Base-by-base conservation (phyloP, 106 monocot genomes). In the Dendrobium officinale region DNA sequence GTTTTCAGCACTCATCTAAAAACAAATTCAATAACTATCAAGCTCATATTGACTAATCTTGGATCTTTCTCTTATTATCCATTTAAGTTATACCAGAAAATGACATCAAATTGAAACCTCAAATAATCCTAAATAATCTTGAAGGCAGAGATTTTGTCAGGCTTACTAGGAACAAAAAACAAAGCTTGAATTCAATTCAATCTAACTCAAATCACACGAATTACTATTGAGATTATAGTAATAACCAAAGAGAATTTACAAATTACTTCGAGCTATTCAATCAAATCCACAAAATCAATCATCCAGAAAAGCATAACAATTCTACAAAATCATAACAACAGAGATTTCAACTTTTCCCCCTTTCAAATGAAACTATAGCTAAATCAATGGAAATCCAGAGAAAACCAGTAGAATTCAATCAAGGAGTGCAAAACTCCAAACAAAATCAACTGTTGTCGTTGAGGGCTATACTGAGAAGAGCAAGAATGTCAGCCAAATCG, bases 381-480 rank as follows among this genome's bases (percentile, higher is more conserved):
- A 73, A 42, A 73, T 42, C 5, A 44, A n/a, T 1, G 20, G 2
- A 74, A 44, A 42, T 3, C 40, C 26, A 37, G 2, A 72, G 40
- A 4, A 72, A 40, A 72, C 15, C 72, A 72, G 72, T 29, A 40
- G 7, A 27, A 41, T 1, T 2, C 41, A 74, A 74, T 74, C n/a
- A 74, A 74, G 74, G 13, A 43, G 42, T 5, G n/a, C 17, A 43
- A 70, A 37, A 37, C 33, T 4, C 9, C 70, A 74, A 43, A 19
- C 43, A 2, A 44, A 29, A 74, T 74, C 41, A 91, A 91, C 87
- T 87, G 37, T 91, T 84, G 77, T 93, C 91, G 81, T 83, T 91
- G 66, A 92, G 88, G 22, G 92, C 92, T 70, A 95, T 92, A 78
- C 90, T 88, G 24, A 92, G 80, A 51, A 95, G 82, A n/a, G 92